Base-by-base conservation (phyloP, 2,329 filamentous ascomycete genomes). In the Fusarium oligoseptatum region DNA sequence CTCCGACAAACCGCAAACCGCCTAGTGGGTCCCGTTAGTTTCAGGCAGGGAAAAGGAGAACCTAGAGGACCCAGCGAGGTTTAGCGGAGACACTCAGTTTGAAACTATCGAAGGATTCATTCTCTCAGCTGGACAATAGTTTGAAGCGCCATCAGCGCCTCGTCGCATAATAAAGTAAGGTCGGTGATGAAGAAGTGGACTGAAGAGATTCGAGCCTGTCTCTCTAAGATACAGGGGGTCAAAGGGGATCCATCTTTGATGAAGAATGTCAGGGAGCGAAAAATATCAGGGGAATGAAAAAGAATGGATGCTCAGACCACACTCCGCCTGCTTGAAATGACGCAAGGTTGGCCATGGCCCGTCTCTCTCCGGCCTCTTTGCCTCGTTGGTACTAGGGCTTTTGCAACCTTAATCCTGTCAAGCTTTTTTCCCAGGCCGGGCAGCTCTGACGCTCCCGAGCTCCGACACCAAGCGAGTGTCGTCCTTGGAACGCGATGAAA, bases 351-450 rank as follows among this genome's bases (percentile, higher is more conserved):
- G 27, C 27, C 24, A 55, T 55, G 50, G 17, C 10, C 48, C 27
- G 22, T 36, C n/a, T 37, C 22, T 58, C 34, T 36, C 34, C 56
- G 32, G 56, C 56, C 20, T 58, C 34, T 24, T 58, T 55, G 56
- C 56, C 34, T 39, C 34, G 15, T 58, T 36, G 22, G 36, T 36
- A 39, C 56, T 58, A 58, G 56, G 36, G 32, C 56, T 39, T 17
- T 39, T 58, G 34, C 36, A 58, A 58, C 56, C 56, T 58, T 58
- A 58, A 58, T 37, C 32, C 29, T 39, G 37, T 58, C 56, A 58
- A 58, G 56, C 56, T 58, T 58, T 58, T 58, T 58, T 58, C 3
- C 29, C 55, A 17, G 43, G 22, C 22, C 43, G 27, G 24, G 29
- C 27, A 32, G 17, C 48, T 52, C 48, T 52, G 48, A 52, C 48